phyloP scores from a whole-genome alignment of 768 basidiomycete species.

The Podaxis sp. region DNA sequence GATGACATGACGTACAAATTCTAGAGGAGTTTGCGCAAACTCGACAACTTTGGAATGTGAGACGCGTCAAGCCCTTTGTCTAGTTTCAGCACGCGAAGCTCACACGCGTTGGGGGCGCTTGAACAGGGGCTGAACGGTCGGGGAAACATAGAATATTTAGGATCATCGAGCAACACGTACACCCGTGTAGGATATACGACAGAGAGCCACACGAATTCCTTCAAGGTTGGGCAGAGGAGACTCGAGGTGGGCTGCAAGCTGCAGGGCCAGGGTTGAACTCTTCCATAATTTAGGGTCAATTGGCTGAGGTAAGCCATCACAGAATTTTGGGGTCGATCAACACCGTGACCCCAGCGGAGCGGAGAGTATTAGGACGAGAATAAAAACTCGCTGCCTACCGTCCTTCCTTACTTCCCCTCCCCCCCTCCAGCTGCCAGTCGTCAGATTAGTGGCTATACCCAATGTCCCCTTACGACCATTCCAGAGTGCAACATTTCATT shows the following conservation, averaged over 20 bases:
- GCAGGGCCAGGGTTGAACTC: neutral
- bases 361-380: constrained; percentile 19
- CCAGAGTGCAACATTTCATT: constrained; percentile 54
- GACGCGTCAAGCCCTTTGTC: neutral
- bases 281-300: neutral
- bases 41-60: neutral
- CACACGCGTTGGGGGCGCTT: neutral
- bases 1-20: neutral
- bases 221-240: neutral
- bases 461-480: constrained; percentile 56
- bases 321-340: constrained; percentile 48
- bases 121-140: neutral
- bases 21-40: neutral
- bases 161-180: neutral
- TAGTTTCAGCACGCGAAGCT: neutral
- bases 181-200: neutral
- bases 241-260: neutral
- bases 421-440: constrained; percentile 19
- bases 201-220: constrained; percentile 2
- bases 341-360: constrained; percentile 38
- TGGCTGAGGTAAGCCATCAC: constrained; percentile 32
- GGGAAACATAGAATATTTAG: neutral
- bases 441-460: constrained; percentile 19
- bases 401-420: constrained; percentile 18
- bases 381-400: constrained; percentile 25